These are phyloP conservation scores for Gnaphalium uliginosum DNA, from an alignment of 129 eudicot species.

Conservation along the genomic window DNA sequence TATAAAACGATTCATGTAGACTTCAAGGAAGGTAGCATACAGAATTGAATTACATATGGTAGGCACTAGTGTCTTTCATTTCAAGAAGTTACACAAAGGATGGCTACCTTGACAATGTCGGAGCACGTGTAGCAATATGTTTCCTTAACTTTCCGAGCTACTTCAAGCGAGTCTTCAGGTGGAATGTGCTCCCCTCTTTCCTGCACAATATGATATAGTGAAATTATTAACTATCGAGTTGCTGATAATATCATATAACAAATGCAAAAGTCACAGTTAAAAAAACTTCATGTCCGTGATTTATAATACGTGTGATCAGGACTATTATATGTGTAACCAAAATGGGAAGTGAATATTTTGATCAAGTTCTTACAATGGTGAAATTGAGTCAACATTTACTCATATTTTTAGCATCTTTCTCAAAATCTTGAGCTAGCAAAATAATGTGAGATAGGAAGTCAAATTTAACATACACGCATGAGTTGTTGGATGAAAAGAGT, in stretches of 20 bases:
- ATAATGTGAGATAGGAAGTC: slow-evolving; percentile 11
- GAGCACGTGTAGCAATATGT: slow-evolving; percentile 89
- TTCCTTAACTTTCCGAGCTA: slow-evolving; percentile 90
- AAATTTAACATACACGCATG: slow-evolving; percentile 61
- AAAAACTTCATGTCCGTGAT: not conserved
- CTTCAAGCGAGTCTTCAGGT: slow-evolving; percentile 88
- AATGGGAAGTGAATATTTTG: slow-evolving; percentile 23
- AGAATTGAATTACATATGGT: not conserved
- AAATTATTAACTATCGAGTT: slow-evolving; percentile 8
- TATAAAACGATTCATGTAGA: not conserved
- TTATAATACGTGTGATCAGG: not conserved
- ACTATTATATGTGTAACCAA: not conserved
- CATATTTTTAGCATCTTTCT: not conserved
- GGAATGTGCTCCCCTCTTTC: slow-evolving; percentile 97
- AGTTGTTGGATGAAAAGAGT: slow-evolving; percentile 85
- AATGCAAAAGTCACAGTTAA: not conserved
- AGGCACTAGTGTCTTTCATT: not conserved
- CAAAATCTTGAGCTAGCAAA: not conserved
- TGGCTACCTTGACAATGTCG: slow-evolving; percentile 83
- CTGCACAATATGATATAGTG: slow-evolving; percentile 42
- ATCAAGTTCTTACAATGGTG: slow-evolving; percentile 29
- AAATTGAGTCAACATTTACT: not conserved
- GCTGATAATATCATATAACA: not conserved
- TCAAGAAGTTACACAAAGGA: not conserved
- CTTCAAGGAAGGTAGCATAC: not conserved